These are phyloP conservation scores for Suhomyces kilbournensis DNA, from an alignment of 805 yeast genomes.

Conservation along the genomic window DNA sequence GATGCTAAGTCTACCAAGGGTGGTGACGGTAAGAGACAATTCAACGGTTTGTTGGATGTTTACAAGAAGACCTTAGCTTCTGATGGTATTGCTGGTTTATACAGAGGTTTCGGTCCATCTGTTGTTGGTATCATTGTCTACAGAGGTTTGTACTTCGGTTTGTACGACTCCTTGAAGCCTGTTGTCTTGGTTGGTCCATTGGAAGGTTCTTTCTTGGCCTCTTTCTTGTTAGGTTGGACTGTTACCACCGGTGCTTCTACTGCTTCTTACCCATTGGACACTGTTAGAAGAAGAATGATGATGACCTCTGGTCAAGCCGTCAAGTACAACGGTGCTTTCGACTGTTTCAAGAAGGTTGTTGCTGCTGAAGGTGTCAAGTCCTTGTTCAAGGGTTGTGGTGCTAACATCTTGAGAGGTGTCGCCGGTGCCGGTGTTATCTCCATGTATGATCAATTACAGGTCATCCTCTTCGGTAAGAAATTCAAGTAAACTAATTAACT, in stretches of 20 bases:
- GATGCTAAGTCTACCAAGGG: slow-evolving; percentile 90
- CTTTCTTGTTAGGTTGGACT: slow-evolving; percentile 96
- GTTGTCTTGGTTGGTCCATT: slow-evolving; percentile 90
- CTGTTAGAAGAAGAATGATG: slow-evolving; percentile 99
- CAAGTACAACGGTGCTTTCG: slow-evolving; percentile 92
- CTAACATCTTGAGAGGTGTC: slow-evolving; percentile 99
- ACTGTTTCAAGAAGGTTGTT: slow-evolving; percentile 86
- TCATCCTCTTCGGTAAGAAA: slow-evolving; percentile 94
- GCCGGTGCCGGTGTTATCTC: slow-evolving; percentile 99
- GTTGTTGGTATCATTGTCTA: slow-evolving; percentile 96
- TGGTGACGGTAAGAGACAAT: slow-evolving; percentile 81
- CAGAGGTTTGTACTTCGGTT: slow-evolving; percentile 99
- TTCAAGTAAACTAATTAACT: slow-evolving; percentile 52
- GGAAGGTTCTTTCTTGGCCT: slow-evolving; percentile 92
- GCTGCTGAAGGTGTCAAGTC: slow-evolving; percentile 94
- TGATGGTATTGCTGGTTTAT: slow-evolving; percentile 97
- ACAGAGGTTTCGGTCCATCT: slow-evolving; percentile 99
- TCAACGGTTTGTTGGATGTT: slow-evolving; percentile 95
- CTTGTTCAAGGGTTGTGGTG: slow-evolving; percentile 98
- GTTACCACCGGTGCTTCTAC: slow-evolving; percentile 98
- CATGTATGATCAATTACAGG: slow-evolving; percentile 94
- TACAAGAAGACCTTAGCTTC: slow-evolving; percentile 93
- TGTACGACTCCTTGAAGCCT: slow-evolving; percentile 95
- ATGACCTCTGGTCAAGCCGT: slow-evolving; percentile 99
- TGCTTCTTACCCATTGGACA: slow-evolving; percentile 98